Evolutionary conservation across 352 stramenopile genomes (phyloP).

Genomic region (Hyaloperonospora brassicae): DNA sequence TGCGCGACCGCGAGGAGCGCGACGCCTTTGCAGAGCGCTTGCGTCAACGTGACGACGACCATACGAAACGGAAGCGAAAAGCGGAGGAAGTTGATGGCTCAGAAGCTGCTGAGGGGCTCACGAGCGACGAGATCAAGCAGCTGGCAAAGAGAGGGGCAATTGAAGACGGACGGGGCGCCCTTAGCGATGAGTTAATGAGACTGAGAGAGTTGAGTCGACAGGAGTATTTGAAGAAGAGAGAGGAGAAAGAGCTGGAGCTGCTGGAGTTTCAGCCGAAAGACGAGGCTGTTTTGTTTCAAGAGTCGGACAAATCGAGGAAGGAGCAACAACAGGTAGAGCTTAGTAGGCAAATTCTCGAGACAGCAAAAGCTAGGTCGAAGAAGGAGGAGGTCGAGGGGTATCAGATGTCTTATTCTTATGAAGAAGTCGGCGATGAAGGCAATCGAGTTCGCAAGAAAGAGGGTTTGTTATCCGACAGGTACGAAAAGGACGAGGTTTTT

Average conservation of each 20-base stretch:
- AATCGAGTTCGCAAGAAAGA: conserved; percentile 87
- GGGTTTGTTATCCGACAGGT: conserved; percentile 90
- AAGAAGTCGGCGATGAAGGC: conserved; percentile 87
- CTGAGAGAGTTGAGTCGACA: conserved; percentile 90
- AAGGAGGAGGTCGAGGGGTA: conserved; percentile 82
- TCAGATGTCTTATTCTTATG: conserved; percentile 93
- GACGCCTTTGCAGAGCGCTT: conserved; percentile 79
- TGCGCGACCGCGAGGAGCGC: conserved; percentile 58
- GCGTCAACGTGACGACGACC: conserved; percentile 66
- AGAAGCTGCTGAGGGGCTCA: conserved; percentile 34
- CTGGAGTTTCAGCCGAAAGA: conserved; percentile 82
- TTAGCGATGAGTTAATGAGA: conserved; percentile 53
- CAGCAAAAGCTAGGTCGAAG: conserved; percentile 52
- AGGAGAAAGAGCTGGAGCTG: conserved; percentile 95
- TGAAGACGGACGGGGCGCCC: conserved; percentile 24
- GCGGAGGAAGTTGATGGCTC: conserved; percentile 27
- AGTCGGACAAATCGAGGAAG: conserved; percentile 43
- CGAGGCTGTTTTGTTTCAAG: conserved; percentile 77
- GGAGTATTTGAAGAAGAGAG: conserved; percentile 96
- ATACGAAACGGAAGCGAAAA: conserved; percentile 54
- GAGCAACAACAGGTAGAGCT: conserved; percentile 85
- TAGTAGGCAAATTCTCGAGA: conserved; percentile 87
- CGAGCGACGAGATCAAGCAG: conserved; percentile 72
- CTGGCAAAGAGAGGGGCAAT: conserved; percentile 74
- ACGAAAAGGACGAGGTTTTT: conserved; percentile 87